Evolutionary conservation across 805 yeast genomes (phyloP).

Genomic region (Brettanomyces bruxellensis): DNA sequence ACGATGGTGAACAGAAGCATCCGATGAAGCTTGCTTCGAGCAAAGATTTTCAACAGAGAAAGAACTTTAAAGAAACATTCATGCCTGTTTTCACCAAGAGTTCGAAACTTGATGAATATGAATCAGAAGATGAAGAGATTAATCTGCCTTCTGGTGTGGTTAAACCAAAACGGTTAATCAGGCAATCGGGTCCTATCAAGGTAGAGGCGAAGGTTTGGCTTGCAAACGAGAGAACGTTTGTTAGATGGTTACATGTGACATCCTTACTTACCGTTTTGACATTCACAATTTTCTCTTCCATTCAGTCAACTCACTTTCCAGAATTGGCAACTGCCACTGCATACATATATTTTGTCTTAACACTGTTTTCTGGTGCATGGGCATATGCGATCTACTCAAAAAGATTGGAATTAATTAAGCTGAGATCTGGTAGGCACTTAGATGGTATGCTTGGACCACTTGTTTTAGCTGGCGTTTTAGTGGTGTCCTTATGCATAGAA

Average conservation of each 20-base stretch:
- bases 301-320: constrained; percentile 56
- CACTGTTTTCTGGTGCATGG: constrained; percentile 83
- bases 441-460: constrained; percentile 90
- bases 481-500: constrained; percentile 59
- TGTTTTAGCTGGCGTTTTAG: constrained; percentile 60
- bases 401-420: constrained; percentile 64
- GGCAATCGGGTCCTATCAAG: constrained; percentile 85
- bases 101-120: constrained; percentile 32
- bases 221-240: constrained; percentile 95
- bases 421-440: constrained; percentile 78
- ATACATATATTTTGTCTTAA: constrained; percentile 68
- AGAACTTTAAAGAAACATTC: constrained; percentile 15
- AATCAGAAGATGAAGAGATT: constrained; percentile 83
- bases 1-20: constrained; percentile 3
- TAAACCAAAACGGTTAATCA: constrained; percentile 69
- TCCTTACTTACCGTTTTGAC: constrained; percentile 78
- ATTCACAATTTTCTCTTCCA: constrained; percentile 69
- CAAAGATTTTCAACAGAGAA: constrained; percentile 7
- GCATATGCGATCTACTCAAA: constrained; percentile 70
- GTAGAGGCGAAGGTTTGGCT: constrained; percentile 98
- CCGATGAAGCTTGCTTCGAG: constrained; percentile 2
- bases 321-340: constrained; percentile 61
- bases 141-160: constrained; percentile 82
- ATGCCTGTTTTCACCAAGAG: constrained; percentile 25
- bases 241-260: constrained; percentile 89